Percentiles rank a stretch among this genome's conserved stretches.
Evolutionary conservation across 2,329 filamentous ascomycete genomes (phyloP).

Genomic region (Talaromyces sp.): DNA sequence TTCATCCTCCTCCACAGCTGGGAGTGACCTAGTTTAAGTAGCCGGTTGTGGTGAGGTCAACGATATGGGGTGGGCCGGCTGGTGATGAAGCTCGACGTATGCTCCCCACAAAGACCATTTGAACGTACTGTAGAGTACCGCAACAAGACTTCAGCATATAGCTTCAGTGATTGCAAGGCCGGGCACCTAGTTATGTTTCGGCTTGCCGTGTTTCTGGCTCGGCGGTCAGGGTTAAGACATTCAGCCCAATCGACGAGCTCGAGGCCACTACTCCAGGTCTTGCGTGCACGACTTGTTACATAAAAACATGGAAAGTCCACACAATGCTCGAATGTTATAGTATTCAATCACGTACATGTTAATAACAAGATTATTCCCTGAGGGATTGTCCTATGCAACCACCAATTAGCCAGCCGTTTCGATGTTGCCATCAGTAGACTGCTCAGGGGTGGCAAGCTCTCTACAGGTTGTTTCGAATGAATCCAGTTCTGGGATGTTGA

Average conservation of each 20-base stretch:
- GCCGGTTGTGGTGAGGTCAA: not conserved
- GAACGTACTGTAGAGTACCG: not conserved
- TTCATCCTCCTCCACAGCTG: not conserved
- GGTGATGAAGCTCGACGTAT: not conserved
- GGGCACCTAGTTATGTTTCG: not conserved
- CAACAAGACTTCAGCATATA: no score
- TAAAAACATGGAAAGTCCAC: no score
- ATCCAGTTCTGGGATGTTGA: not conserved
- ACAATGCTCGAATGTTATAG: no score
- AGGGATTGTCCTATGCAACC: no score
- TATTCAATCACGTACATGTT: no score
- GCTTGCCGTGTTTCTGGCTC: not conserved
- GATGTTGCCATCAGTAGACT: no score
- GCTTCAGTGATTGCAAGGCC: no score
- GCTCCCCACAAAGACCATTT: no score
- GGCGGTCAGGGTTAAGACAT: not conserved
- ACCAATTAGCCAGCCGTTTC: no score
- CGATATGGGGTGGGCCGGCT: not conserved
- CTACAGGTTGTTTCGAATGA: not conserved
- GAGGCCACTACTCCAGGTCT: not conserved
- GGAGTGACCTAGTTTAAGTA: not conserved
- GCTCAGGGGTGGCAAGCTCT: not conserved
- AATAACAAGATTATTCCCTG: no score
- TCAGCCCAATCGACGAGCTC: not conserved
- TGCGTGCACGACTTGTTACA: no score